Percentiles rank a stretch among this genome's conserved stretches.
phyloP scores from a whole-genome alignment of 257 asterid genomes.

The Penstemon barbatus region DNA sequence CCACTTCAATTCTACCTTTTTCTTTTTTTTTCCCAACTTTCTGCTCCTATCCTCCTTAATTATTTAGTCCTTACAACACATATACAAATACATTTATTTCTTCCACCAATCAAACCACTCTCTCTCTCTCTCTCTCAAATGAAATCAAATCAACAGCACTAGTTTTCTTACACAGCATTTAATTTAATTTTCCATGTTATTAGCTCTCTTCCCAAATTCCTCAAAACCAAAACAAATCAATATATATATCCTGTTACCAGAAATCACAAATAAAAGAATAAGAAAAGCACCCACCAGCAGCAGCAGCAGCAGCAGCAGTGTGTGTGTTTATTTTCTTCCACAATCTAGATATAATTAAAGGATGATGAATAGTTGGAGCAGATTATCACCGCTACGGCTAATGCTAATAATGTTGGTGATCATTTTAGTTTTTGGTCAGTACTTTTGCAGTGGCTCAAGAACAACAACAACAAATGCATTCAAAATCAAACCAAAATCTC shows the following conservation, averaged over 20 bases:
- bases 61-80: background rate
- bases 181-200: too few relatives aligned
- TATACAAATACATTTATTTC: background rate
- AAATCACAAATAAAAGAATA: too few relatives aligned
- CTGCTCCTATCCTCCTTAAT: slow-evolving; percentile 26
- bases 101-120: background rate
- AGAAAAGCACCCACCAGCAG: too few relatives aligned
- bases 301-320: background rate
- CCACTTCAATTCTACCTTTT: background rate
- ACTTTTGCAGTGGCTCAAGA: slow-evolving; percentile 43
- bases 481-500: slow-evolving; percentile 38
- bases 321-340: background rate
- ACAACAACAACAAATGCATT: slow-evolving; percentile 37
- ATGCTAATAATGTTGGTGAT: slow-evolving; percentile 28
- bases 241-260: too few relatives aligned
- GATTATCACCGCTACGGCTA: background rate
- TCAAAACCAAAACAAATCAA: too few relatives aligned
- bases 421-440: slow-evolving; percentile 25
- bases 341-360: too few relatives aligned
- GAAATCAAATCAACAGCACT: too few relatives aligned
- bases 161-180: too few relatives aligned
- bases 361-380: slow-evolving; percentile 32
- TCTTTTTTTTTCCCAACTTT: slow-evolving; percentile 34
- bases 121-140: slow-evolving; percentile 30
- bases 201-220: too few relatives aligned